Conservation (phyloP, 352 stramenopile species). For the Phytophthora pistaciae region DNA sequence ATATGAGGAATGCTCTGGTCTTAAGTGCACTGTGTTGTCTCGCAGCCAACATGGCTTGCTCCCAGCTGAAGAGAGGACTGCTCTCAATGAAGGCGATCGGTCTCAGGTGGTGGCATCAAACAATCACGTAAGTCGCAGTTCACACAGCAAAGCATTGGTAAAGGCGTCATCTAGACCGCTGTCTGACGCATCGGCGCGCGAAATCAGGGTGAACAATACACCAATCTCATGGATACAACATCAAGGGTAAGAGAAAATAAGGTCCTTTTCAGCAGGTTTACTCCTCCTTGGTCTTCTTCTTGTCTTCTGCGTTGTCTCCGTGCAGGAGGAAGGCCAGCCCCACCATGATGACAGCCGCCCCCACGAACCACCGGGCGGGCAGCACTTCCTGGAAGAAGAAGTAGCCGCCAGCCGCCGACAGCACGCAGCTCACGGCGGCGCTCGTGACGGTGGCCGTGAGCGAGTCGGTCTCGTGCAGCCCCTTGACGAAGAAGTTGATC, state of each 20-base stretch:
- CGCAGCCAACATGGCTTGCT: too few species aligned
- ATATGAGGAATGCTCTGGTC: too few species aligned
- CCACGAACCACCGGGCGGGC: slow-evolving; percentile 72
- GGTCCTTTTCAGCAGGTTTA: neutral
- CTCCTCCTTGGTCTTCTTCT: slow-evolving; percentile 19
- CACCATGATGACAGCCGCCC: slow-evolving; percentile 69
- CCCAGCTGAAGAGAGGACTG: too few species aligned
- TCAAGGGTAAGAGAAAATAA: neutral
- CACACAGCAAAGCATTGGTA: too few species aligned
- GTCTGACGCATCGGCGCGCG: too few species aligned
- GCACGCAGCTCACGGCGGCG: slow-evolving; percentile 75
- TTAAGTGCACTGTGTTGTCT: too few species aligned
- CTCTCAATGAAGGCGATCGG: too few species aligned
- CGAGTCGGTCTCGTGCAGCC: slow-evolving; percentile 82
- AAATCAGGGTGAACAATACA: too few species aligned
- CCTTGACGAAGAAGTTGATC: slow-evolving; percentile 80
- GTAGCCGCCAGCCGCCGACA: slow-evolving; percentile 61
- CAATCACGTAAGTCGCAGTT: too few species aligned
- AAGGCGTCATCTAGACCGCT: too few species aligned
- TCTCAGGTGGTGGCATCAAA: too few species aligned
- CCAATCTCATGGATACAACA: too few species aligned
- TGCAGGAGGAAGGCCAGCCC: slow-evolving; percentile 72
- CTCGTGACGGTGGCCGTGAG: slow-evolving; percentile 83
- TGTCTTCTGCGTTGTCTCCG: slow-evolving; percentile 41
- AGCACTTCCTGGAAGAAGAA: slow-evolving; percentile 75